Base-by-base conservation (phyloP, 768 basidiomycete genomes). In the Psilocybe azurescens region DNA sequence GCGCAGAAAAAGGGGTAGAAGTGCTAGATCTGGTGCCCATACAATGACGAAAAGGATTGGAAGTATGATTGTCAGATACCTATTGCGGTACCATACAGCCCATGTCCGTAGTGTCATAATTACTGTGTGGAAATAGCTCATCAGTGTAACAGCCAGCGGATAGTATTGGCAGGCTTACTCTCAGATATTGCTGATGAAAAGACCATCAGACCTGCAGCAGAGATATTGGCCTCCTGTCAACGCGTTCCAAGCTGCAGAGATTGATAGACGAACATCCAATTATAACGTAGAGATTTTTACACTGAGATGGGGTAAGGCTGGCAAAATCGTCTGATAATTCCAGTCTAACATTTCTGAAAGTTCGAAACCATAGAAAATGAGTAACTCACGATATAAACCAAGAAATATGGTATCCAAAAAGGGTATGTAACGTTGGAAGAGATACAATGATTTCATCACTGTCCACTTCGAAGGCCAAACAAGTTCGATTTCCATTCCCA, bases 101-200 rank as follows among this genome's bases (percentile, higher is more conserved):
- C 70, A 71, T 14, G 61, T 63, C 3, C 70, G 65, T 18, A 69
- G 53, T 9, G 61, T 63, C 24, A 71, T 51, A 38, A 71, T 65
- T 32, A 71, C 70, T 71, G n/a, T 28, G 5, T 16, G n/a, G 46
- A 41, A 14, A 24, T 14, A 11, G 4, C 18, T 53, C 16, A 41
- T 14, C 16, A n/a, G 36, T 18, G 20, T 13, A 4, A 47, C 10
- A 46, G 20, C 7, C 5, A 16, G 24, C 3, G 3, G 2, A 38
- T 8, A n/a, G 13, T 20, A 14, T 3, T 29, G 6, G 16, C 6
- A 18, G 29, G 49, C 56, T 18, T 33, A 58, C 52, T 53, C 48
- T 64, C 58, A 36, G 59, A 64, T 18, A 54, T 24, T 8, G 38
- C 33, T 10, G 60, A 47, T 2, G 48, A 59, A n/a, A 38, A 39